Conservation (phyloP, 169 alveolate genomes). For the Plasmodium yoelii region DNA sequence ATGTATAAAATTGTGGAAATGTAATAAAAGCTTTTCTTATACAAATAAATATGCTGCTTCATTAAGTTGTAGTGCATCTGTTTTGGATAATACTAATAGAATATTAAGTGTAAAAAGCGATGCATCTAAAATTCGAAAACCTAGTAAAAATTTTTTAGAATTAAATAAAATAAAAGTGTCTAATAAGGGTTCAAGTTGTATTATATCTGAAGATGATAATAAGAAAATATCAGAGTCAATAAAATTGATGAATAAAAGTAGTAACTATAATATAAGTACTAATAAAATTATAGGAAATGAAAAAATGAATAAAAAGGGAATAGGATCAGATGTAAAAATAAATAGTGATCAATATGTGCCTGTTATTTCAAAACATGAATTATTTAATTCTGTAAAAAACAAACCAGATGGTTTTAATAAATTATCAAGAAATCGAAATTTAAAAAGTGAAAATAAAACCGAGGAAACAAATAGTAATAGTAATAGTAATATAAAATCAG, state of each 20-base stretch:
- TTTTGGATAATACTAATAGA: conserved; percentile 6
- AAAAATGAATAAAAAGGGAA: not conserved
- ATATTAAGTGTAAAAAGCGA: not conserved
- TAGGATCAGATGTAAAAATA: too few relatives aligned
- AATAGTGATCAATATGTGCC: not conserved
- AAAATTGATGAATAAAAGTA: conserved; percentile 15
- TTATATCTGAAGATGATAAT: conserved; percentile 11
- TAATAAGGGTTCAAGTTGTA: conserved; percentile 23
- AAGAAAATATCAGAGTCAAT: conserved; percentile 3
- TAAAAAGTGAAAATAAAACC: not conserved
- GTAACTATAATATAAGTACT: not conserved
- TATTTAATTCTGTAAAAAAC: conserved; percentile 24
- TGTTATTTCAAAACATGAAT: conserved; percentile 36
- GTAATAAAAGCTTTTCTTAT: not conserved
- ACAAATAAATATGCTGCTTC: conserved; percentile 13
- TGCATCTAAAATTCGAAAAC: not conserved
- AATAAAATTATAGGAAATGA: not conserved
- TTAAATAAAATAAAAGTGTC: conserved; percentile 22
- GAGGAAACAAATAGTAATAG: not conserved
- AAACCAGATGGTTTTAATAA: not conserved
- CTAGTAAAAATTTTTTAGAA: conserved; percentile 19
- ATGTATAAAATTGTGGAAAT: conserved; percentile 49
- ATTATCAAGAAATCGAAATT: not conserved
- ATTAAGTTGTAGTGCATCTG: conserved; percentile 1
- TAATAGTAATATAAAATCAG: not conserved